Evolutionary conservation across 225 moss, liverwort and hornwort species (phyloP).

Genomic region (Sphagnum contortum): DNA sequence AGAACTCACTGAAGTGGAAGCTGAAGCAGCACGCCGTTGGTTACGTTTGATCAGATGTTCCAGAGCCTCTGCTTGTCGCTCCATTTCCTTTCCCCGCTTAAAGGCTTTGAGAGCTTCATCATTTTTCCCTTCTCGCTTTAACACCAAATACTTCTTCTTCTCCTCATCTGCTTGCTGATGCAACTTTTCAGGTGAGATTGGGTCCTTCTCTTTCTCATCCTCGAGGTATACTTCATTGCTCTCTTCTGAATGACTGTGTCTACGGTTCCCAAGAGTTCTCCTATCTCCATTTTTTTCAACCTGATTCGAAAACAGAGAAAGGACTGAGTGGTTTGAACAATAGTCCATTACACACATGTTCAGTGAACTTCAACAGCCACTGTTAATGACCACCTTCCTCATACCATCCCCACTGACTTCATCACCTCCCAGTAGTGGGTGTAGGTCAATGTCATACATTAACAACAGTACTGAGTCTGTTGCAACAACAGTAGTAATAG

Average conservation of each 20-base stretch:
- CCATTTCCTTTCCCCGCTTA: constrained; percentile 87
- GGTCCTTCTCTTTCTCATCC: constrained; percentile 23
- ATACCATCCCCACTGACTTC: background rate
- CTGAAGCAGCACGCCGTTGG: constrained; percentile 31
- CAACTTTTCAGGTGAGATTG: constrained; percentile 53
- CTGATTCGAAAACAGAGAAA: too few species aligned
- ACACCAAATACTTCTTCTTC: constrained; percentile 52
- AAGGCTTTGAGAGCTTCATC: constrained; percentile 78
- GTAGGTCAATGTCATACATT: background rate
- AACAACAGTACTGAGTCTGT: too few species aligned
- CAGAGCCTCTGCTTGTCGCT: constrained; percentile 79
- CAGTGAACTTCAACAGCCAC: too few species aligned
- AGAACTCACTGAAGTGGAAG: constrained; percentile 20
- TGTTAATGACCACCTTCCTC: background rate
- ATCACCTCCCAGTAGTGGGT: background rate
- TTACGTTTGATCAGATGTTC: constrained; percentile 60
- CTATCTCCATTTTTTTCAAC: too few species aligned
- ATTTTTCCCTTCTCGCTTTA: constrained; percentile 78
- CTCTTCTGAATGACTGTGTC: too few species aligned
- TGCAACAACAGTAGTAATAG: too few species aligned
- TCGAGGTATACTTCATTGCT: background rate
- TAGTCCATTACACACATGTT: too few species aligned
- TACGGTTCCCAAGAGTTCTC: too few species aligned
- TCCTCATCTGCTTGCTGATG: constrained; percentile 65
- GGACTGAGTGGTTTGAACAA: too few species aligned